These are phyloP conservation scores for Wallacemonas sp. DNA, from an alignment of 208 protist species.

Conservation along the genomic window DNA sequence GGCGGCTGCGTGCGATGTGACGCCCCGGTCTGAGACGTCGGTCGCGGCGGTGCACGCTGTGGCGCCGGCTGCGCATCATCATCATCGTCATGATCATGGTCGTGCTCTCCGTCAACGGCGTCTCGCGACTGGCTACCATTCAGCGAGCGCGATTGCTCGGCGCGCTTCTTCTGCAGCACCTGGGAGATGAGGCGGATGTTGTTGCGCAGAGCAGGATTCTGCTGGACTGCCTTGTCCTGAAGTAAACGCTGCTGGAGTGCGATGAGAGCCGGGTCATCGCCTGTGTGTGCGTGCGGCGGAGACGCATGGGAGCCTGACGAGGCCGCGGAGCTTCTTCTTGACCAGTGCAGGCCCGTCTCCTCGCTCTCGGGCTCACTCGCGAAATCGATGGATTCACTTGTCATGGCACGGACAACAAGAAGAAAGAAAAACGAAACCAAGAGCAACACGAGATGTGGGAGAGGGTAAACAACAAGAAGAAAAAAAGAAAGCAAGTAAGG, in stretches of 20 bases:
- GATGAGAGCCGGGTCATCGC: not conserved
- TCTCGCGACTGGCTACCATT: not conserved
- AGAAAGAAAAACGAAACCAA: conserved; percentile 14
- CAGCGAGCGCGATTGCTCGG: not conserved
- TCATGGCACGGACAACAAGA: not conserved
- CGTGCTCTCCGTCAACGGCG: not conserved
- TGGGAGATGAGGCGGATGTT: conserved; percentile 12
- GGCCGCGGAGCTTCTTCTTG: not conserved
- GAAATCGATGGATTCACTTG: conserved; percentile 4
- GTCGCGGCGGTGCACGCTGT: not conserved
- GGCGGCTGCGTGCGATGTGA: not conserved
- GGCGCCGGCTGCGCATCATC: conserved; percentile 2
- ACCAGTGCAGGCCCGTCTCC: not conserved
- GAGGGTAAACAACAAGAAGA: not conserved
- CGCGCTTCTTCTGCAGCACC: conserved; percentile 10
- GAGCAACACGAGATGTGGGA: not conserved
- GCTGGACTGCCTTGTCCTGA: conserved; percentile 1
- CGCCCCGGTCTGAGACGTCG: not conserved
- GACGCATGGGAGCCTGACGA: not conserved
- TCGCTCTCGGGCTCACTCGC: conserved; percentile 10
- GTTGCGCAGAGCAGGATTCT: conserved; percentile 6
- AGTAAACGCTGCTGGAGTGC: not conserved
- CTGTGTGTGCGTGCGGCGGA: too few species aligned
- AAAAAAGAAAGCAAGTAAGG: not conserved
- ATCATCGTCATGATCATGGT: not conserved